A percentile compares a stretch with the other conserved stretches of the same genome.
Conservation (phyloP, 2,329 filamentous ascomycete species). For the Botryotinia narcissicola region DNA sequence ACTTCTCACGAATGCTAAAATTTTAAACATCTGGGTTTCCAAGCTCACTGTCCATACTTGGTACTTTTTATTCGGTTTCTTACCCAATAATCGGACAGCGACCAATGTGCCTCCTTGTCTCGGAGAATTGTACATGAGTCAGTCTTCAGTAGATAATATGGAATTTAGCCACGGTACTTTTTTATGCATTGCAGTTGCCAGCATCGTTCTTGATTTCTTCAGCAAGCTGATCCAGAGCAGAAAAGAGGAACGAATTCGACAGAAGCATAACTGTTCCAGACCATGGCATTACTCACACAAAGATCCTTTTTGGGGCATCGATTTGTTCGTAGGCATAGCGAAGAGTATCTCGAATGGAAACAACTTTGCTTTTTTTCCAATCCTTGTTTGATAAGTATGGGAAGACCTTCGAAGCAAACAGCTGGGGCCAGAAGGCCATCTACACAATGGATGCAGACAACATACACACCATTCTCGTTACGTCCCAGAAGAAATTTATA, state of each 20-base stretch:
- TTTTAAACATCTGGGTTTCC: rapidly evolving
- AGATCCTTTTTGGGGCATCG: not conserved
- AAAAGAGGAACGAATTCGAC: not conserved
- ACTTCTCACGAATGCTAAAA: not conserved
- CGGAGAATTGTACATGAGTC: not conserved
- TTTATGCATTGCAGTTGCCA: not conserved
- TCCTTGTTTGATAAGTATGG: not conserved
- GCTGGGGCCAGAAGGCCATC: not conserved
- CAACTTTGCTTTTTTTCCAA: not conserved
- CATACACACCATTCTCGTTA: not conserved
- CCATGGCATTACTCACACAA: not conserved
- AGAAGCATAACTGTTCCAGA: not conserved
- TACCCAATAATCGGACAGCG: not conserved
- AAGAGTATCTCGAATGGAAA: not conserved
- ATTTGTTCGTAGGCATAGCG: not conserved
- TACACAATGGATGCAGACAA: not conserved
- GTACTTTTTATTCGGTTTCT: not conserved
- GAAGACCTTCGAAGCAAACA: not conserved
- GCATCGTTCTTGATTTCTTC: not conserved
- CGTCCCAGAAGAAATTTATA: not conserved
- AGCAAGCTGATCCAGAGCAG: not conserved
- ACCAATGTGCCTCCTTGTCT: not conserved
- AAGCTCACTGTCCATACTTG: not conserved
- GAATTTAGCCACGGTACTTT: not conserved
- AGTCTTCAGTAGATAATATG: not conserved